phyloP scores from a whole-genome alignment of 2,329 filamentous ascomycete genomes.

The Teratosphaeria pseudoeucalypti region DNA sequence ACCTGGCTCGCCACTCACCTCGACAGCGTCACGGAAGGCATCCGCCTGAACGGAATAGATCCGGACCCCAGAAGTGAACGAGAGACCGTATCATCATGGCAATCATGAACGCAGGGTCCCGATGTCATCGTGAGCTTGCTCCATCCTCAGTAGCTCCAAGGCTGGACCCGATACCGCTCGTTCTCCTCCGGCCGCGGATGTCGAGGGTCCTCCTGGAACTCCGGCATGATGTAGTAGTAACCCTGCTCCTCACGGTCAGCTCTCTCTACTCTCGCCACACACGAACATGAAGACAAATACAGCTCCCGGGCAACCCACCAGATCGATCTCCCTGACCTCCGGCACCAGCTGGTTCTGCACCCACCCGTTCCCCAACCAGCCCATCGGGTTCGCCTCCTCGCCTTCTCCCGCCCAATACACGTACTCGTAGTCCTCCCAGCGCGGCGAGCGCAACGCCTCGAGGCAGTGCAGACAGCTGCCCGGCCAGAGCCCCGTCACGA shows the following conservation, averaged over 20 bases:
- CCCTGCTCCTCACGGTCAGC: constrained; percentile 8
- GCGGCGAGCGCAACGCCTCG: constrained; percentile 44
- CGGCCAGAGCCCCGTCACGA: constrained; percentile 60
- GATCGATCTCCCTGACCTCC: constrained; percentile 26
- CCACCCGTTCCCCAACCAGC: constrained; percentile 60
- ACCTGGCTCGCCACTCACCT: not conserved
- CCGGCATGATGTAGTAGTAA: constrained; percentile 35
- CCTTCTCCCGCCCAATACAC: constrained; percentile 26
- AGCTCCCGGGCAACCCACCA: constrained; percentile 8
- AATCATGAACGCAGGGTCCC: too few relatives aligned
- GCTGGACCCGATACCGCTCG: constrained; percentile 23
- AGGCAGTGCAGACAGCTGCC: constrained; percentile 55
- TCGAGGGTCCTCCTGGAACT: constrained; percentile 29
- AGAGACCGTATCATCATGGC: too few relatives aligned
- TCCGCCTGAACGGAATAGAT: too few relatives aligned
- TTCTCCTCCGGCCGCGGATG: constrained; percentile 30
- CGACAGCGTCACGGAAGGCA: too few relatives aligned
- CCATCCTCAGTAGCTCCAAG: constrained; percentile 17
- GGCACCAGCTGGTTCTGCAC: constrained; percentile 45
- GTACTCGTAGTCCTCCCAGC: constrained; percentile 53
- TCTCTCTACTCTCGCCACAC: not conserved
- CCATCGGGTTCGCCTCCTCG: constrained; percentile 41
- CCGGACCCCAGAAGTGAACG: too few relatives aligned
- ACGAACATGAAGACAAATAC: too few relatives aligned
- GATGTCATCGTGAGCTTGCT: not conserved